These are phyloP conservation scores for Backusella tarrabulga DNA, from an alignment of 192 early-diverging fungal species.

Conservation along the genomic window DNA sequence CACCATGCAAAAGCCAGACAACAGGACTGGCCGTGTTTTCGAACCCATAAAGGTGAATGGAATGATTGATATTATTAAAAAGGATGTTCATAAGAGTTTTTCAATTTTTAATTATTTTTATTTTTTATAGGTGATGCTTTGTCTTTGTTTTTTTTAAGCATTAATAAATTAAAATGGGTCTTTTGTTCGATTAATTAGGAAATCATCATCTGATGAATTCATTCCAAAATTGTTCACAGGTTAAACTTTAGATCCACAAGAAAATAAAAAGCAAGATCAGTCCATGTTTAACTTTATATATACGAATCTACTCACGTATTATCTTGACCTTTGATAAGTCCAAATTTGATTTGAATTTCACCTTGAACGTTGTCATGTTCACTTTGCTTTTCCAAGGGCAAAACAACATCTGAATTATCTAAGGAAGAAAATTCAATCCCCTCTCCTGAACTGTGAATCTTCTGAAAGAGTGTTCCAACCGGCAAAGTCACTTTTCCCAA, in stretches of 20 bases:
- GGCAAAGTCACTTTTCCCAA: slow-evolving; percentile 62
- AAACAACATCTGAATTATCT: slow-evolving; percentile 17
- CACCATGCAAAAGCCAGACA: slow-evolving; percentile 22
- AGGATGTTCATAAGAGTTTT: background rate
- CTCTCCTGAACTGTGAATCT: slow-evolving; percentile 14
- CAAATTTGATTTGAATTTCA: slow-evolving; percentile 31
- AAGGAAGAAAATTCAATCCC: slow-evolving; percentile 1
- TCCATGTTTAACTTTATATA: background rate
- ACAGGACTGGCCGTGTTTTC: background rate
- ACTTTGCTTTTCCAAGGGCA: slow-evolving; percentile 24
- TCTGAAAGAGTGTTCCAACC: slow-evolving; percentile 36
- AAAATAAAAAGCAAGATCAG: background rate
- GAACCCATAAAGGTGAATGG: background rate
- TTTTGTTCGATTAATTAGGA: slow-evolving; percentile 17
- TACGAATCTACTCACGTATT: background rate
- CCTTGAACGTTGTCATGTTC: slow-evolving; percentile 34
- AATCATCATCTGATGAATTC: background rate
- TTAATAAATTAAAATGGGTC: slow-evolving; percentile 1
- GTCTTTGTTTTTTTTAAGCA: background rate
- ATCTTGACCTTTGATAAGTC: slow-evolving; percentile 15
- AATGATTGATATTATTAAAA: background rate
- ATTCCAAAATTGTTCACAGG: background rate
- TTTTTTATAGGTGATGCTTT: background rate
- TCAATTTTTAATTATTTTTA: background rate
- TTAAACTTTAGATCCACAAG: background rate